phyloP scores from a whole-genome alignment of 441 rosid species.

The Geranium incanum region DNA sequence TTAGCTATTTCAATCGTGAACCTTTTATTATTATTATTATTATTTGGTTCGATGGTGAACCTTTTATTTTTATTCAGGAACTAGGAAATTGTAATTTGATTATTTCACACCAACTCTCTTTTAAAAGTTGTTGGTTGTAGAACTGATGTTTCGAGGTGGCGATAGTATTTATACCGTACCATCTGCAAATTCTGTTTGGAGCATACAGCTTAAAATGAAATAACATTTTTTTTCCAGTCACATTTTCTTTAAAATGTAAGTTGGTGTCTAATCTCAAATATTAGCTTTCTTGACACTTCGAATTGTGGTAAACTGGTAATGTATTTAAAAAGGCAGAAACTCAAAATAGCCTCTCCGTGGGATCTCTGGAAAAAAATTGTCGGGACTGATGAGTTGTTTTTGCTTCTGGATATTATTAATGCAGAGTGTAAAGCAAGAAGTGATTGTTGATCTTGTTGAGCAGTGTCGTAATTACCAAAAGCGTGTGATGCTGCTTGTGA shows the following conservation, averaged over 20 bases:
- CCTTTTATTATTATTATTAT: background rate
- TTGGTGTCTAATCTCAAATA: no score
- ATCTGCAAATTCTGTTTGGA: background rate
- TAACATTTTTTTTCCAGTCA: no score
- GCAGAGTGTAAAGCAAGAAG: conserved; percentile 80
- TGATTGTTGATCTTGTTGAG: conserved; percentile 83
- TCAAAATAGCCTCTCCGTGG: no score
- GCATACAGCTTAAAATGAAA: no score
- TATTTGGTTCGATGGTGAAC: no score
- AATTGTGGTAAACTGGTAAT: no score
- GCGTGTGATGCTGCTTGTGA: conserved; percentile 78
- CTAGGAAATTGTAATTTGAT: background rate
- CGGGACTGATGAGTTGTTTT: no score
- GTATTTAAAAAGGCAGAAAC: no score
- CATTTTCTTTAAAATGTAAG: no score
- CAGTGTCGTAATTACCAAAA: conserved; percentile 87
- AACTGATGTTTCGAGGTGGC: background rate
- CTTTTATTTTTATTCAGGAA: background rate
- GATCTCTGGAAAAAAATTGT: no score
- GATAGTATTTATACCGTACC: background rate
- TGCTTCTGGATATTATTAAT: conserved; percentile 15
- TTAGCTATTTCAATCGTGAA: background rate
- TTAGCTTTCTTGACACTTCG: no score
- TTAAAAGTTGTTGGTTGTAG: conserved; percentile 7
- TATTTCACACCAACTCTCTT: background rate